A percentile compares a stretch with the other conserved stretches of the same genome.
phyloP scores from a whole-genome alignment of 352 stramenopile species.

The Phytophthora meadii region DNA sequence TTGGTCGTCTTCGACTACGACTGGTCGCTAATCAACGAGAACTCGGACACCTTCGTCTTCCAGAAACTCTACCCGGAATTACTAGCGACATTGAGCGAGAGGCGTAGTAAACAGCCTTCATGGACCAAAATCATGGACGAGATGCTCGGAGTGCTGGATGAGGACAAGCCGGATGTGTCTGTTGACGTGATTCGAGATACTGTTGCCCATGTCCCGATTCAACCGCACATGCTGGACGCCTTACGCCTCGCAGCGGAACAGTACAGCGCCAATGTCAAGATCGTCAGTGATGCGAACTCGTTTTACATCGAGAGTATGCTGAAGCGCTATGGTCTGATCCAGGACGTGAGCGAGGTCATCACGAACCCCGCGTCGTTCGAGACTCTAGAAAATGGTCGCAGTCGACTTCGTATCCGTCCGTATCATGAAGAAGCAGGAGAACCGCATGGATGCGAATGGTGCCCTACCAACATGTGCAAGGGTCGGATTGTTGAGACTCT shows the following conservation, averaged over 20 bases:
- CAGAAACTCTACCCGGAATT: constrained; percentile 68
- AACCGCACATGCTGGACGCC: constrained; percentile 74
- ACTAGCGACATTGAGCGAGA: constrained; percentile 41
- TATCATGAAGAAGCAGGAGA: constrained; percentile 48
- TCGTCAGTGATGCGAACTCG: constrained; percentile 84
- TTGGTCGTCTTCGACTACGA: constrained; percentile 88
- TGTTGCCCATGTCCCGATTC: constrained; percentile 63
- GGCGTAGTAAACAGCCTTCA: constrained; percentile 37
- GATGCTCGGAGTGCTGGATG: constrained; percentile 50
- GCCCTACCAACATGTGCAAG: constrained; percentile 87
- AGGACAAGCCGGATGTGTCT: constrained; percentile 49
- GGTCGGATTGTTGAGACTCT: constrained; percentile 68
- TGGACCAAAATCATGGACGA: constrained; percentile 80
- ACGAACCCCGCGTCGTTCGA: constrained; percentile 67
- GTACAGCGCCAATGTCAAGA: constrained; percentile 56
- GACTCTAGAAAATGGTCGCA: constrained; percentile 12
- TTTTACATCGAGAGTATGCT: constrained; percentile 87
- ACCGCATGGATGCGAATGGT: constrained; percentile 65
- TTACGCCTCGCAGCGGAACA: constrained; percentile 51
- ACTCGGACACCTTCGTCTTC: constrained; percentile 86
- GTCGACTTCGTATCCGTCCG: constrained; percentile 55
- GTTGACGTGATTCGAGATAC: constrained; percentile 45
- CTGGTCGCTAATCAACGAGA: constrained; percentile 85
- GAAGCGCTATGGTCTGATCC: constrained; percentile 36
- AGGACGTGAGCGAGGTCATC: constrained; percentile 55